phyloP scores from a whole-genome alignment of 2,329 filamentous ascomycete genomes.

The Alternaria viburni region DNA sequence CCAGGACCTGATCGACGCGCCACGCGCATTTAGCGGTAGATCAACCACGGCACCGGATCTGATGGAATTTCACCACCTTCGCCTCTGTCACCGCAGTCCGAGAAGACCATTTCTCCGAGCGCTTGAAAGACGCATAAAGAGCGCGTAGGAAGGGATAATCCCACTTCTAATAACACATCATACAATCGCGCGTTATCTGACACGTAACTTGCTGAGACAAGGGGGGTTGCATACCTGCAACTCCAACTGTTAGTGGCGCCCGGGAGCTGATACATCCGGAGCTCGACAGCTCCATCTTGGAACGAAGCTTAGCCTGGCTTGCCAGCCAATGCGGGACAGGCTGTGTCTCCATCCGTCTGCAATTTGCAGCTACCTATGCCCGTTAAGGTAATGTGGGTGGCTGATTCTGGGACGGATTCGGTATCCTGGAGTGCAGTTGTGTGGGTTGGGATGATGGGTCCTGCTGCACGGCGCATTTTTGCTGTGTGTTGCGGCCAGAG shows the following conservation, averaged over 20 bases:
- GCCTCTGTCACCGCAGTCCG: not conserved
- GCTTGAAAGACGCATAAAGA: no score
- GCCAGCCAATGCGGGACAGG: constrained; percentile 28
- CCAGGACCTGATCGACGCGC: constrained; percentile 16
- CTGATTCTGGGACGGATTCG: constrained; percentile 7
- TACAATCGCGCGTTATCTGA: constrained; percentile 18
- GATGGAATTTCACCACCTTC: not conserved
- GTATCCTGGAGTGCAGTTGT: not conserved
- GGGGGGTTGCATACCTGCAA: constrained; percentile 23
- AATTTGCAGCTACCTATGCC: constrained; percentile 3
- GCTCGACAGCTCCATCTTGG: constrained; percentile 30
- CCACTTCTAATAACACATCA: not conserved
- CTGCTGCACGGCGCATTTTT: constrained; percentile 8
- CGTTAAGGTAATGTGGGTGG: constrained; percentile 7
- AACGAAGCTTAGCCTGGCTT: constrained; percentile 40
- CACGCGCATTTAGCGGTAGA: constrained; percentile 16
- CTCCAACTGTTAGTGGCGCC: constrained; percentile 35
- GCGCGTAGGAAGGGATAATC: not conserved
- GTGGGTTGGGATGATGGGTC: not conserved
- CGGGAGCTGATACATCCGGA: constrained; percentile 46
- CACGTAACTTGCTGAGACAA: constrained; percentile 23
- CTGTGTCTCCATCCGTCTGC: constrained; percentile 24
- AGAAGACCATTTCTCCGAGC: no score
- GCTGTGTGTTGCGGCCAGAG: not conserved
- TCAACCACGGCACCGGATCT: constrained; percentile 18